Conservation (phyloP, 2,329 filamentous ascomycete genomes). For the Alternaria solani region DNA sequence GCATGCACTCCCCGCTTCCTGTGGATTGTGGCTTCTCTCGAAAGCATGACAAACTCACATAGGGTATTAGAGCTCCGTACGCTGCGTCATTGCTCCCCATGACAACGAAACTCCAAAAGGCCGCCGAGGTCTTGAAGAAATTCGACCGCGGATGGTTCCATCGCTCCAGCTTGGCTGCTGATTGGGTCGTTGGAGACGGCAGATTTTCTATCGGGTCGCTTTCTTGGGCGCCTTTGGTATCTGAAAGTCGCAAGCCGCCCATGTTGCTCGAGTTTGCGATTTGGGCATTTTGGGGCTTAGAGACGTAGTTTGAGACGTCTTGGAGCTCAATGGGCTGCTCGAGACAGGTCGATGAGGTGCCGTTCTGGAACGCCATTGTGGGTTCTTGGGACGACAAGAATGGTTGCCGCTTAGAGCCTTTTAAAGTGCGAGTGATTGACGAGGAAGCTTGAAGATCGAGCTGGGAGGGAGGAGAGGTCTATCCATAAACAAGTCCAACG, state of each 20-base stretch:
- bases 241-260: slow-evolving; percentile 25
- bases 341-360: slow-evolving; percentile 46
- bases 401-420: neutral
- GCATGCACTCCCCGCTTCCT: neutral
- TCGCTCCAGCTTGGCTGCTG: slow-evolving; percentile 56
- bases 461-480: neutral
- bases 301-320: slow-evolving; percentile 35
- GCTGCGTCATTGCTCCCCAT: slow-evolving; percentile 75
- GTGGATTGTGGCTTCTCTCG: neutral
- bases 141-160: slow-evolving; percentile 72
- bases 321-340: slow-evolving; percentile 43
- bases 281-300: slow-evolving; percentile 33
- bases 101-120: slow-evolving; percentile 69
- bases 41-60: slow-evolving; percentile 41
- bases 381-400: neutral
- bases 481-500: neutral
- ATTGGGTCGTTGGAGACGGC: slow-evolving; percentile 56
- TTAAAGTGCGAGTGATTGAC: neutral
- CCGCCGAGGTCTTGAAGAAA: slow-evolving; percentile 64
- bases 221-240: slow-evolving; percentile 21
- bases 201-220: slow-evolving; percentile 50
- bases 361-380: slow-evolving; percentile 41
- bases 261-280: slow-evolving; percentile 13
- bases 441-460: neutral
- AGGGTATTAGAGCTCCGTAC: slow-evolving; percentile 64